These are phyloP conservation scores for Trichoderma citrinoviride DNA, from an alignment of 2,329 filamentous ascomycete species.

Conservation along the genomic window DNA sequence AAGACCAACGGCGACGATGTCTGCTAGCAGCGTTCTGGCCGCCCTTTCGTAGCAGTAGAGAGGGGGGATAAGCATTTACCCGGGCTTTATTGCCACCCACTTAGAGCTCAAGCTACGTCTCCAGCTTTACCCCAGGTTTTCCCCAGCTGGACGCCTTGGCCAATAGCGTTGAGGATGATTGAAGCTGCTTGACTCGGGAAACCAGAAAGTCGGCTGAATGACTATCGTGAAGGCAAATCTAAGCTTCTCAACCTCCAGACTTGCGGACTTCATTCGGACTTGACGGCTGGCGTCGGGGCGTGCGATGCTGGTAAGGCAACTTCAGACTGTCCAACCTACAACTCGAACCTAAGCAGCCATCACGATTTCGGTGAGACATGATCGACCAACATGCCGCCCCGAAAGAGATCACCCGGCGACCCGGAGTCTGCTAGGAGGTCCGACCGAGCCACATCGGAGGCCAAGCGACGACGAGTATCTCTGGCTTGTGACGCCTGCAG, in stretches of 20 bases:
- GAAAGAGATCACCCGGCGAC: conserved; percentile 4
- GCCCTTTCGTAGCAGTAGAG: no score
- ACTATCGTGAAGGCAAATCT: not conserved
- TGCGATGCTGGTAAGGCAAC: not conserved
- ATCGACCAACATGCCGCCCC: not conserved
- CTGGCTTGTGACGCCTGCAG: conserved; percentile 17
- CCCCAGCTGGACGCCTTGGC: not conserved
- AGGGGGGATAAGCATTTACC: conserved; percentile 16
- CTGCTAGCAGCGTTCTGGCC: no score
- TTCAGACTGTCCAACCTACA: not conserved
- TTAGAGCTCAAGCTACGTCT: not conserved
- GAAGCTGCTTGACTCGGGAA: not conserved
- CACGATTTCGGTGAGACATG: not conserved
- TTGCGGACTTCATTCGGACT: not conserved
- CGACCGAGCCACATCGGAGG: not conserved
- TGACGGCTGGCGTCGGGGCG: not conserved
- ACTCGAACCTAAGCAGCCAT: not conserved
- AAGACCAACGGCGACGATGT: no score
- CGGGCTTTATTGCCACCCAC: not conserved
- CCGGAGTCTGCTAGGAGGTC: not conserved
- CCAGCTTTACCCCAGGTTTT: conserved; percentile 14
- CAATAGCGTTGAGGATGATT: not conserved
- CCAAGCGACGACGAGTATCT: conserved; percentile 8
- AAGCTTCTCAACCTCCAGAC: not conserved
- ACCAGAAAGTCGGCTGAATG: not conserved